Base-by-base conservation (phyloP, 225 moss, liverwort and hornwort genomes). In the Bryum argenteum region DNA sequence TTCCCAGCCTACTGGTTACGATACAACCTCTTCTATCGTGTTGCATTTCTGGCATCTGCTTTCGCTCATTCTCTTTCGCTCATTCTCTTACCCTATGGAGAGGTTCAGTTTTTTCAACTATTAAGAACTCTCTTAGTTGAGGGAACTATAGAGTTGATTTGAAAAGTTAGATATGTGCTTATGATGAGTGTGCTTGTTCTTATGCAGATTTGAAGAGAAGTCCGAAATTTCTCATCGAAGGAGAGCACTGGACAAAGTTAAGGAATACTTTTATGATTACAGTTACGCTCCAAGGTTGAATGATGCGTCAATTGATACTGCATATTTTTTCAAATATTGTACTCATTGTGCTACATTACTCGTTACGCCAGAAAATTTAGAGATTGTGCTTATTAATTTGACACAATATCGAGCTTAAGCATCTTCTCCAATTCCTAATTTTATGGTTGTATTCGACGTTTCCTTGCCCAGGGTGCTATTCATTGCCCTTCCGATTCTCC, bases 151-250 rank as follows among this genome's bases (percentile, higher is more conserved):
- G 58, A 57, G 57, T 22, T 73, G 4, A n/a, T n/a, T n/a, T n/a
- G n/a, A n/a, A n/a, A n/a, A n/a, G n/a, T 45, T 18, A 26, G 19
- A 14, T 51, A 54, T 75, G 28, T 58, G 14, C 20, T 22, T 39
- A 26, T 69, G 20, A 20, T 54, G 38, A 58, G 8, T 54, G 1
- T n/a, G n/a, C n/a, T n/a, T n/a, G n/a, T n/a, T n/a, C n/a, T n/a
- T n/a, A n/a, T 75, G 61, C 88, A 98, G 97, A 71, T 98, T 89
- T 87, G 97, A 94, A 53, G 97, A 98, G 73, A 98, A 98, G 77
- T 94, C 94, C 66, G 81, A 89, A 82, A 94, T 98, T 41, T 98
- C 97, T 17, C 97, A 98, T 84, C 83, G 94, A 47, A 87, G 89
- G 61, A 83, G 89, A 75, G 94, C 97, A 56, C 44, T 98, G 74